phyloP scores from a whole-genome alignment of 352 stramenopile genomes.

The Pythium sukuiense region DNA sequence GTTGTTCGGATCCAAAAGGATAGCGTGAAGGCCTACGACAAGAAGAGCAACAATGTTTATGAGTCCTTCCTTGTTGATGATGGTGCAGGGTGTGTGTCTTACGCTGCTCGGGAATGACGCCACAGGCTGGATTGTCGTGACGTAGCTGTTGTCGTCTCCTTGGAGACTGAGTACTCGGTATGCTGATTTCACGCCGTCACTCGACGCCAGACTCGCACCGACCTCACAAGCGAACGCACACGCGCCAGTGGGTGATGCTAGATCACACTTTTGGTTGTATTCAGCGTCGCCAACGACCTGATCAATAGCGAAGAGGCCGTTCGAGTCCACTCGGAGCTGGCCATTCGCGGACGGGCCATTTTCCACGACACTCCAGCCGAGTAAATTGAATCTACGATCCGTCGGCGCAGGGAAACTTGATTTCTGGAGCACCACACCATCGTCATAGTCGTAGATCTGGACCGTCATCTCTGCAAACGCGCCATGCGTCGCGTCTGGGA shows the following conservation, averaged over 20 bases:
- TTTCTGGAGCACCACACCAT: slow-evolving; percentile 30
- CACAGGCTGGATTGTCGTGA: slow-evolving; percentile 36
- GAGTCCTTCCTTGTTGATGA: background rate
- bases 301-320: slow-evolving; percentile 59
- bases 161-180: slow-evolving; percentile 42
- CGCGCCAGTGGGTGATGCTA: slow-evolving; percentile 47
- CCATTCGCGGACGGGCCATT: slow-evolving; percentile 38
- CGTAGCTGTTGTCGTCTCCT: slow-evolving; percentile 36
- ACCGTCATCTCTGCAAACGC: slow-evolving; percentile 33
- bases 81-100: background rate
- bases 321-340: slow-evolving; percentile 46
- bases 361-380: slow-evolving; percentile 52
- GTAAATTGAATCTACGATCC: slow-evolving; percentile 19
- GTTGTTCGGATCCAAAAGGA: slow-evolving; percentile 67
- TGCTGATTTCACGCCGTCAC: slow-evolving; percentile 9
- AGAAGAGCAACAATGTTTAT: background rate
- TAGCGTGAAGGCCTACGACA: slow-evolving; percentile 46
- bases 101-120: slow-evolving; percentile 45
- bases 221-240: slow-evolving; percentile 57
- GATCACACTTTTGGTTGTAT: slow-evolving; percentile 68
- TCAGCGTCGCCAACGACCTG: slow-evolving; percentile 55
- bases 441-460: slow-evolving; percentile 67
- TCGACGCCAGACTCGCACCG: slow-evolving; percentile 34
- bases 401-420: slow-evolving; percentile 33
- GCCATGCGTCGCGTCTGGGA: slow-evolving; percentile 32